These are phyloP conservation scores for Eucalyptus rudis DNA, from an alignment of 345 rosid genomes.

Conservation along the genomic window DNA sequence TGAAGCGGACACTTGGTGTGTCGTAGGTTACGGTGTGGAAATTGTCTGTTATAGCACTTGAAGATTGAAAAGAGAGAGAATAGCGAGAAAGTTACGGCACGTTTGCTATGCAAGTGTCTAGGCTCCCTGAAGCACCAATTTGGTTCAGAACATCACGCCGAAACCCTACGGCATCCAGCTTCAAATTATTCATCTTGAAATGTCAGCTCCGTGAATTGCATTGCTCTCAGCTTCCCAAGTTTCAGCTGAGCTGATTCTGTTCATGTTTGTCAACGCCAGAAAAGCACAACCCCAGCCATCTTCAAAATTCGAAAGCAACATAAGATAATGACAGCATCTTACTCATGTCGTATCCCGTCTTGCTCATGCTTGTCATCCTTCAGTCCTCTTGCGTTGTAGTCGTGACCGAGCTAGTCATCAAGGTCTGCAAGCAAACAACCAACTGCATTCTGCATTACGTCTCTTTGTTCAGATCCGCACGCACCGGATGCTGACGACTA, in stretches of 20 bases:
- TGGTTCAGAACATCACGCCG: too few relatives aligned
- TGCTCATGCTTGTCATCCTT: neutral
- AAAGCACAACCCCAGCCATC: neutral
- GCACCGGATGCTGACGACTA: conserved; percentile 9
- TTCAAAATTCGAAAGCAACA: neutral
- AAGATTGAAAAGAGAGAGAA: too few relatives aligned
- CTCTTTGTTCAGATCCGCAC: conserved; percentile 18
- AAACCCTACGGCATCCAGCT: too few relatives aligned
- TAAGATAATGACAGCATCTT: neutral
- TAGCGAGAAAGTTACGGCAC: too few relatives aligned
- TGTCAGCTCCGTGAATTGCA: neutral
- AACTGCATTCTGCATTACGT: conserved; percentile 8
- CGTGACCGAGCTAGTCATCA: neutral
- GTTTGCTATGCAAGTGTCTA: too few relatives aligned
- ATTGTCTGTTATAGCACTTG: neutral
- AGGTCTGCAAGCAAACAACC: neutral
- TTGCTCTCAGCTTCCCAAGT: neutral
- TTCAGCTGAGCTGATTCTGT: neutral
- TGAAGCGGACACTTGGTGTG: neutral
- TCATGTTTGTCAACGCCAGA: neutral
- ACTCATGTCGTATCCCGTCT: neutral
- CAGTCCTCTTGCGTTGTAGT: neutral
- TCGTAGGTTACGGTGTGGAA: neutral
- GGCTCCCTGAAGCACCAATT: too few relatives aligned
- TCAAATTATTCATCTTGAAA: too few relatives aligned